Evolutionary conservation across 169 alveolate genomes (phyloP), one percentile per base, ranked within the genome.

Genomic region (Plasmodium gaboni): DNA sequence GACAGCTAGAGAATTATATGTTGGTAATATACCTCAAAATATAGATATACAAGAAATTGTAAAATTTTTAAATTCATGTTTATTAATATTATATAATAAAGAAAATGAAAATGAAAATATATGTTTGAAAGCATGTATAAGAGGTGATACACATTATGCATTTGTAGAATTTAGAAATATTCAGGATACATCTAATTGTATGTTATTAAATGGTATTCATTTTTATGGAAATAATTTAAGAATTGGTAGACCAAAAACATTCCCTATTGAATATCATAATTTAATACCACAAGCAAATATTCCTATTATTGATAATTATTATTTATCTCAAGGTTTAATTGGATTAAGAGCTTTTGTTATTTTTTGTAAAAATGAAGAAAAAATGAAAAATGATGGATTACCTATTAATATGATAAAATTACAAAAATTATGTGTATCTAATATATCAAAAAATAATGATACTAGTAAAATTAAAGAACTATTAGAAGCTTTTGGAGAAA

Each of bases 61-160:
- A 63, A 95, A 95, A 68, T 95, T 92, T 63, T 55, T 95, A 10
- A 95, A 95, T 53, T 87, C 74, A 12, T 93, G 95, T n/a, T 64
- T 95, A 85, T 70, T 73, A 4, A 93, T 94, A 2, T 85, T 76
- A 13, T 92, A 94, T 70, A 98, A 98, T 15, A 78, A 78, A 42
- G 89, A 78, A n/a, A 78, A 69, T 24, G 89, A 63, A 48, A 50
- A 19, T 51, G 78, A 78, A 17, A 57, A 48, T 13, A 78, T 78
- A 15, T 97, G 97, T 12, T 89, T 96, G 3, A 93, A 95, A 73
- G 98, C 98, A 26, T 98, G 99, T 98, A 95, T 97, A 1, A 93
- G 97, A 38, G 93, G 97, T n/a, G 99, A 98, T 87, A 98, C 98
- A 0, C 97, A 96, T 76, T 98, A 97, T 89, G 99, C 98, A n/a